Evolutionary conservation across 768 basidiomycete genomes (phyloP).

Genomic region (Tylopilus balloui): DNA sequence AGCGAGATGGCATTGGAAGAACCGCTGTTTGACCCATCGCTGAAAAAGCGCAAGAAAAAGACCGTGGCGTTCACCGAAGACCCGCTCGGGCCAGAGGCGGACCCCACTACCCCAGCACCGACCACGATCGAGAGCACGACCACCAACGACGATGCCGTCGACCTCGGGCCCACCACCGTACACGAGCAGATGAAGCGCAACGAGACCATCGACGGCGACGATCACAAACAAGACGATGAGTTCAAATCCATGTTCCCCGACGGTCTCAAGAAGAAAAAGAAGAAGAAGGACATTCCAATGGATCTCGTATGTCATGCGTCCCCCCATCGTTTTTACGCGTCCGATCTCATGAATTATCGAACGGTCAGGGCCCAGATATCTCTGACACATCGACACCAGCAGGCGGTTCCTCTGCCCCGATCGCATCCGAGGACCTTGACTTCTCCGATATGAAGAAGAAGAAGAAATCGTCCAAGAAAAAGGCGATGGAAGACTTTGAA

Average conservation of each 20-base stretch:
- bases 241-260: conserved; percentile 77
- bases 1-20: conserved; percentile 58
- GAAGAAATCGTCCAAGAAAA: conserved; percentile 89
- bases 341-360: conserved; percentile 1
- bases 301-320: conserved; percentile 54
- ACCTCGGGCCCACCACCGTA: conserved; percentile 70
- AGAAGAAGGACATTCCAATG: conserved; percentile 86
- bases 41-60: conserved; percentile 88
- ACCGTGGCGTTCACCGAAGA: conserved; percentile 82
- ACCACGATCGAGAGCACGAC: conserved; percentile 67
- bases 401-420: conserved; percentile 32
- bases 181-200: conserved; percentile 67
- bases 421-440: conserved; percentile 74
- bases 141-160: conserved; percentile 65
- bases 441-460: conserved; percentile 98
- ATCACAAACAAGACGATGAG: conserved; percentile 66
- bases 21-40: conserved; percentile 77
- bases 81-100: conserved; percentile 74
- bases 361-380: conserved; percentile 51
- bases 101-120: conserved; percentile 77
- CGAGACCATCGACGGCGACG: conserved; percentile 37
- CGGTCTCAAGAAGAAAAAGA: conserved; percentile 89
- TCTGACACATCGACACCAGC: conserved; percentile 64
- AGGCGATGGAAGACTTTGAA: conserved; percentile 90
- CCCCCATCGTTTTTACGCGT: background rate